Percentiles rank a stretch among this genome's conserved stretches.
These are phyloP conservation scores for Borovskyia barvae DNA, from an alignment of 208 protist genomes.

Conservation along the genomic window DNA sequence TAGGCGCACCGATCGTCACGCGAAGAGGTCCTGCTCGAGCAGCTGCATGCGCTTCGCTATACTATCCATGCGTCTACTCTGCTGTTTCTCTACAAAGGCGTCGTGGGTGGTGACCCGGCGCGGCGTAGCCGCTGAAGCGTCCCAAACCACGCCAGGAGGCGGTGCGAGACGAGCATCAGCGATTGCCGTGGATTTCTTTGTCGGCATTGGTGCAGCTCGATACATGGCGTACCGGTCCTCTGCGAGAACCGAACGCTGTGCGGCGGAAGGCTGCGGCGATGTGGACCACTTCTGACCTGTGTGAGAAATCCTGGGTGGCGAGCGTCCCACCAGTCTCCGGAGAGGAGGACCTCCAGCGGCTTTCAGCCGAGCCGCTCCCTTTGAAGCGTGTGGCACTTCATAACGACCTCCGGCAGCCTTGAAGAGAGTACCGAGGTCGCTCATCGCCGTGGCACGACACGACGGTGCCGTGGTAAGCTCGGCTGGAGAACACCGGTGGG, in stretches of 20 bases:
- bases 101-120: background rate
- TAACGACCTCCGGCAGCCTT: background rate
- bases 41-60: slow-evolving; percentile 44
- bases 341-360: background rate
- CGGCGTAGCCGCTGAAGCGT: background rate
- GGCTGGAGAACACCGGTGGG: too few species aligned
- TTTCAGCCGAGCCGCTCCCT: background rate
- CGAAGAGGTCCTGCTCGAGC: slow-evolving; percentile 37
- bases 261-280: too few species aligned
- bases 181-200: too few species aligned
- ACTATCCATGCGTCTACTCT: slow-evolving; percentile 14
- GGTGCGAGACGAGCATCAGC: too few species aligned
- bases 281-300: background rate
- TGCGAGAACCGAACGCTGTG: too few species aligned
- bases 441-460: background rate
- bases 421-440: slow-evolving; percentile 10
- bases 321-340: background rate
- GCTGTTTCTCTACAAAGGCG: slow-evolving; percentile 23
- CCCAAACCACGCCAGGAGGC: too few species aligned
- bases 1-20: too few species aligned
- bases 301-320: background rate
- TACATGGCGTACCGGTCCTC: slow-evolving; percentile 33
- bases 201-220: slow-evolving; percentile 6
- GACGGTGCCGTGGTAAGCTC: background rate
- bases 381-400: background rate